phyloP scores from a whole-genome alignment of 768 basidiomycete species.

The Termitomyces sp. region DNA sequence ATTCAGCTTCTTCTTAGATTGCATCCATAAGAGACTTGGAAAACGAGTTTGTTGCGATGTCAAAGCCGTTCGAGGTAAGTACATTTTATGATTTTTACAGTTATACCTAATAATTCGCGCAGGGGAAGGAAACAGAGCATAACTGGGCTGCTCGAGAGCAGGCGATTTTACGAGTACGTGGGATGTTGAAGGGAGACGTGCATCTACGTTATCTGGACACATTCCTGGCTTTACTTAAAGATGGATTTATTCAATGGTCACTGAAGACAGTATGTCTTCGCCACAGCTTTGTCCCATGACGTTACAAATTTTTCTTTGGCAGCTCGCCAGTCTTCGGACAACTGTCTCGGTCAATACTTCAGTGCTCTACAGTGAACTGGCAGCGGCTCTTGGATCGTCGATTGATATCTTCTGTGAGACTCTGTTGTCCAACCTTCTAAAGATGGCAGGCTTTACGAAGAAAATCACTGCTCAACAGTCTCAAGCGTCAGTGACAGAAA shows the following conservation, averaged over 20 bases:
- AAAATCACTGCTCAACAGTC: constrained; percentile 86
- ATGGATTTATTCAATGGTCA: constrained; percentile 75
- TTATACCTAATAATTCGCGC: background rate
- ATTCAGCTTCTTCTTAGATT: constrained; percentile 42
- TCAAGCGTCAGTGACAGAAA: constrained; percentile 60
- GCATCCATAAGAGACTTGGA: constrained; percentile 84
- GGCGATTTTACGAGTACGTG: constrained; percentile 70
- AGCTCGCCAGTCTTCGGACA: constrained; percentile 88
- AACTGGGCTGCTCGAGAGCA: constrained; percentile 88
- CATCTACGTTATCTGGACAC: constrained; percentile 66
- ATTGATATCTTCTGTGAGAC: constrained; percentile 81
- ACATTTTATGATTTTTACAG: background rate
- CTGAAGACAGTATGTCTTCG: constrained; percentile 61
- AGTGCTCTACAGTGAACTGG: constrained; percentile 71
- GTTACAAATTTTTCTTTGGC: constrained; percentile 4
- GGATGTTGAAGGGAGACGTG: constrained; percentile 86
- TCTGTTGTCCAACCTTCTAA: constrained; percentile 69
- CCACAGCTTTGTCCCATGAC: background rate
- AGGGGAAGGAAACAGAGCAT: constrained; percentile 97
- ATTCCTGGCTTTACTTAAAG: constrained; percentile 72
- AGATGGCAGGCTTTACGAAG: constrained; percentile 89
- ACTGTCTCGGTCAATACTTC: constrained; percentile 82
- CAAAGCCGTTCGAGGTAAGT: constrained; percentile 72
- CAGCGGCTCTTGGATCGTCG: constrained; percentile 51
- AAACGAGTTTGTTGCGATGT: constrained; percentile 76